Evolutionary conservation across 1,139 yeast species (phyloP).

Genomic region (Suhomyces ambrosiae): DNA sequence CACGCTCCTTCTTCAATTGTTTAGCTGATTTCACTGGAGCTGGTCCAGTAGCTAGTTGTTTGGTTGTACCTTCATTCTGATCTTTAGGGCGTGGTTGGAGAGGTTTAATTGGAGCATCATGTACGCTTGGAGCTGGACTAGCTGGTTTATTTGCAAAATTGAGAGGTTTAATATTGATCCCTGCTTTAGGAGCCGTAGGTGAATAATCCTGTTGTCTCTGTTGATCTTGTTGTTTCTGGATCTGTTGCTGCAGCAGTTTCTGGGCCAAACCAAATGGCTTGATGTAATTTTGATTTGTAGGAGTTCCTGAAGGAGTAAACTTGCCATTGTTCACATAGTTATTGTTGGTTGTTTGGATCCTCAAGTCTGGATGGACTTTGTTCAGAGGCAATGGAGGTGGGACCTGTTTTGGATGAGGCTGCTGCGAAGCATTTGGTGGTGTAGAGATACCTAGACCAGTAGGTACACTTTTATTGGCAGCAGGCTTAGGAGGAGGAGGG

Average conservation of each 20-base stretch:
- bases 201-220: constrained; percentile 8
- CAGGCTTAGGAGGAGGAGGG: constrained; percentile 52
- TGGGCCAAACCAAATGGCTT: constrained; percentile 18
- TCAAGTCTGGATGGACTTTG: constrained; percentile 37
- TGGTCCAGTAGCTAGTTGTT: constrained; percentile 15
- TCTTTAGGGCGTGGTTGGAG: constrained; percentile 23
- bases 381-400: constrained; percentile 37
- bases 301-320: constrained; percentile 16
- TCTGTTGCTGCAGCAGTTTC: constrained; percentile 14
- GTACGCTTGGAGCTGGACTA: constrained; percentile 3
- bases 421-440: constrained; percentile 4
- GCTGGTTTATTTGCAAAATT: constrained; percentile 4
- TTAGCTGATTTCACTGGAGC: constrained; percentile 40
- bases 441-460: constrained; percentile 27
- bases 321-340: constrained; percentile 13
- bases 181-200: constrained; percentile 8
- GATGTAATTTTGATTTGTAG: constrained; percentile 14
- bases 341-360: constrained; percentile 26
- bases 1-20: constrained; percentile 59
- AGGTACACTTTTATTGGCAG: constrained; percentile 15
- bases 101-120: constrained; percentile 23
- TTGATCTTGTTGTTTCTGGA: constrained; percentile 10
- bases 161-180: constrained; percentile 15
- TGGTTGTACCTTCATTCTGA: constrained; percentile 9
- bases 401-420: constrained; percentile 30